A percentile compares a stretch with the other conserved stretches of the same genome.
phyloP scores from a whole-genome alignment of 176 grass and related monocot species.

The Miscanthus lutarioriparius region DNA sequence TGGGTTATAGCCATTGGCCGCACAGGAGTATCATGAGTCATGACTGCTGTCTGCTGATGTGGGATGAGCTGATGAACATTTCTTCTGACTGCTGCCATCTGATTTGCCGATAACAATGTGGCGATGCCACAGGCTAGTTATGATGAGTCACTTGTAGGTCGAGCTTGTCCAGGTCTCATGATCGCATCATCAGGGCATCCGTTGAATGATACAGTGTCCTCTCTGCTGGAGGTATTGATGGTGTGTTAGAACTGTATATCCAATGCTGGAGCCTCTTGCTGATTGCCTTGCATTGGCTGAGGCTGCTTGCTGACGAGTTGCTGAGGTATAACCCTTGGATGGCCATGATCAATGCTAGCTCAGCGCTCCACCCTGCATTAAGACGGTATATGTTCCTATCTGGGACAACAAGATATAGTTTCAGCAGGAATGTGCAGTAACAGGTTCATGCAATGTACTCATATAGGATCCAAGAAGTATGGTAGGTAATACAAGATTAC shows the following conservation, averaged over 20 bases:
- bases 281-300: conserved; percentile 8
- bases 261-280: background rate
- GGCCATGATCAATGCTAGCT: conserved; percentile 23
- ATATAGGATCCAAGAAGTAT: background rate
- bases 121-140: background rate
- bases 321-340: background rate
- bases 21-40: background rate
- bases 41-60: background rate
- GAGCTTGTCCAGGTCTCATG: background rate
- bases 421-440: background rate
- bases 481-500: background rate
- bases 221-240: background rate
- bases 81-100: background rate
- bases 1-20: background rate
- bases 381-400: background rate
- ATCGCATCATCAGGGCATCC: conserved; percentile 45
- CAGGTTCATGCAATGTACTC: background rate
- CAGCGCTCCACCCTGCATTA: background rate
- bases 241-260: conserved; percentile 41
- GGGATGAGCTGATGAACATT: background rate
- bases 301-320: conserved; percentile 40
- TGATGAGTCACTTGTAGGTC: background rate
- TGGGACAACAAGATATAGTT: background rate
- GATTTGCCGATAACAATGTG: background rate
- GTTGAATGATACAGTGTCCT: conserved; percentile 40